Conservation (phyloP, 306 rosid species). For the Myrica gale region DNA sequence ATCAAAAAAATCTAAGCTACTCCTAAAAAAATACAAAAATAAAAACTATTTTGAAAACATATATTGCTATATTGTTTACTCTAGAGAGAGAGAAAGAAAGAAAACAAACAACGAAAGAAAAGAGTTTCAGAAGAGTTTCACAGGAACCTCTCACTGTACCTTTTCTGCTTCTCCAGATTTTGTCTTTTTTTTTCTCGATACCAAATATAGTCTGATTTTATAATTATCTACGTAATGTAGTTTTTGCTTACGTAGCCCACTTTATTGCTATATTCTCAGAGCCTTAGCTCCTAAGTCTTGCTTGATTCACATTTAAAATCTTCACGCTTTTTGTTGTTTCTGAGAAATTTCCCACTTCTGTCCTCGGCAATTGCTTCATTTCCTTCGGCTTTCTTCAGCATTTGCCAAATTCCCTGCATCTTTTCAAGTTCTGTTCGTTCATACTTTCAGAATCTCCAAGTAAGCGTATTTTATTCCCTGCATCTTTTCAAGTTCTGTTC, state of each 20-base stretch:
- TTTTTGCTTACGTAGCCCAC: conserved; percentile 35
- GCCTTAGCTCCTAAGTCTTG: too few relatives aligned
- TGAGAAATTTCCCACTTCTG: conserved; percentile 22
- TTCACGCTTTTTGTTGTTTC: conserved; percentile 19
- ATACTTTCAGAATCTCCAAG: neutral
- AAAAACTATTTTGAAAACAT: too few relatives aligned
- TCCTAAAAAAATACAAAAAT: too few relatives aligned
- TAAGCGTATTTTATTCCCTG: conserved; percentile 15
- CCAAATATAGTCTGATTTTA: conserved; percentile 6
- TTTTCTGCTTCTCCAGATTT: conserved; percentile 31
- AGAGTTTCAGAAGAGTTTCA: conserved; percentile 1
- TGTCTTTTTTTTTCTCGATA: conserved; percentile 7
- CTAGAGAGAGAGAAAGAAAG: neutral
- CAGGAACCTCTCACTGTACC: conserved; percentile 28
- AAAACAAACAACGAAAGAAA: conserved; percentile 12
- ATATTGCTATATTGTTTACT: too few relatives aligned
- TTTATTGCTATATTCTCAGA: conserved; percentile 7
- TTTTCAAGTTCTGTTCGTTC: conserved; percentile 29
- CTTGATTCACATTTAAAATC: neutral
- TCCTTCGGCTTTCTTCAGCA: conserved; percentile 42
- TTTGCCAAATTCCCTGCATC: conserved; percentile 35
- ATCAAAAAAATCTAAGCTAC: too few relatives aligned
- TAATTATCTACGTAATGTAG: conserved; percentile 34
- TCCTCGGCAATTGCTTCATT: conserved; percentile 22
- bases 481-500: conserved; percentile 30